Evolutionary conservation across 345 rosid genomes (phyloP).

Genomic region (Brassica incana): DNA sequence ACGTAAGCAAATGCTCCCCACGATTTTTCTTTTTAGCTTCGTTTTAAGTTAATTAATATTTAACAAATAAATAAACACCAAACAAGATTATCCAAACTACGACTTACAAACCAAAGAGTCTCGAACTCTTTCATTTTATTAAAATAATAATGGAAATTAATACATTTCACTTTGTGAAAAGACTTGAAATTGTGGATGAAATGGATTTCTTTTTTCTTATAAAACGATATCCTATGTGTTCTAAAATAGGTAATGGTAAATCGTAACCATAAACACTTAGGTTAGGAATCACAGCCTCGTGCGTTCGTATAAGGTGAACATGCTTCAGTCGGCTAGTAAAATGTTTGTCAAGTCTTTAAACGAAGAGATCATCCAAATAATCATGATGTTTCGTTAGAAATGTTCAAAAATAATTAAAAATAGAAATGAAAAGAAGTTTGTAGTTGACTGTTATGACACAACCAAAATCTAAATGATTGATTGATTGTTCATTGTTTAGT

Average conservation of each 20-base stretch:
- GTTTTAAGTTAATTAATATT: neutral
- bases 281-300: neutral
- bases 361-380: neutral
- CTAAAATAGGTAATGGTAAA: neutral
- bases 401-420: neutral
- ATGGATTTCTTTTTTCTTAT: neutral
- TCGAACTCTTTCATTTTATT: neutral
- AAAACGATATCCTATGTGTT: neutral
- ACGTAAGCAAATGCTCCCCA: slow-evolving; percentile 34
- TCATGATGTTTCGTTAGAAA: neutral
- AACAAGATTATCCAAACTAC: neutral
- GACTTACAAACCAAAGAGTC: neutral
- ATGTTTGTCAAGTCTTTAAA: neutral
- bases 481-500: slow-evolving; percentile 10
- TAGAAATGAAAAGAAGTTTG: slow-evolving; percentile 37
- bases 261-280: neutral
- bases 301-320: neutral
- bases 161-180: neutral
- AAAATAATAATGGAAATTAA: neutral
- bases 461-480: slow-evolving; percentile 31
- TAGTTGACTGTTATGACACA: slow-evolving; percentile 45
- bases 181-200: neutral
- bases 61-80: neutral
- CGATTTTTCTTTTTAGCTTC: slow-evolving; percentile 35
- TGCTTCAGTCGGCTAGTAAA: neutral